These are phyloP conservation scores for Sarocladium oryzae DNA, from an alignment of 2,329 filamentous ascomycete genomes.

Conservation along the genomic window DNA sequence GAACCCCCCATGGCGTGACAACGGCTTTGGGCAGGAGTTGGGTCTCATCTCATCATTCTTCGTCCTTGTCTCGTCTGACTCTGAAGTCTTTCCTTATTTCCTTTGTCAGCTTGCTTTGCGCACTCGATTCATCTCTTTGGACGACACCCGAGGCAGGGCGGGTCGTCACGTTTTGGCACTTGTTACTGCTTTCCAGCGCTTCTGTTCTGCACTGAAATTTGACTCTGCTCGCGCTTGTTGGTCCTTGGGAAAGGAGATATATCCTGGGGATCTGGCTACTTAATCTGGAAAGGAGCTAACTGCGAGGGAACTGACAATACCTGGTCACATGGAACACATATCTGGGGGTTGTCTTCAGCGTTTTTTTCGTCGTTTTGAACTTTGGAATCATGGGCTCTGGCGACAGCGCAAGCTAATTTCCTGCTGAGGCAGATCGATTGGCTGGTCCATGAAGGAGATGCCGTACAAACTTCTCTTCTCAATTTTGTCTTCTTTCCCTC, in stretches of 20 bases:
- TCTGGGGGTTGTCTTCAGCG: slow-evolving; percentile 20
- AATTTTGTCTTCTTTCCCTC: slow-evolving; percentile 32
- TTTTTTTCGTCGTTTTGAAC: slow-evolving; percentile 12
- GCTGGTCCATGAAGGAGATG: slow-evolving; percentile 44
- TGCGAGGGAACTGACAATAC: background rate
- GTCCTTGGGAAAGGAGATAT: slow-evolving; percentile 1
- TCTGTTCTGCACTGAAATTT: slow-evolving; percentile 13
- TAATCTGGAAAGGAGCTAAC: background rate
- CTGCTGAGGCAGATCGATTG: slow-evolving; percentile 36
- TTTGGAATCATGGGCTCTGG: slow-evolving; percentile 10
- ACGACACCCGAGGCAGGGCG: slow-evolving; percentile 30
- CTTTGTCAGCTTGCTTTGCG: background rate
- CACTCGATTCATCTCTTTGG: background rate
- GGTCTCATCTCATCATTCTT: slow-evolving; percentile 20
- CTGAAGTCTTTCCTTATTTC: slow-evolving; percentile 15
- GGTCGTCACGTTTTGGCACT: slow-evolving; percentile 20
- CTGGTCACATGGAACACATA: slow-evolving; percentile 2
- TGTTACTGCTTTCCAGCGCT: background rate
- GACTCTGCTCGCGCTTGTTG: background rate
- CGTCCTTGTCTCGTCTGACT: slow-evolving; percentile 16
- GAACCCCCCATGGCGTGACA: slow-evolving; percentile 15
- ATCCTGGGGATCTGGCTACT: slow-evolving; percentile 2
- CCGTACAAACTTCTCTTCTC: slow-evolving; percentile 23
- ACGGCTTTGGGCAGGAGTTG: slow-evolving; percentile 21
- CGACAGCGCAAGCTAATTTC: slow-evolving; percentile 36